Base-by-base conservation (phyloP, 2,329 filamentous ascomycete genomes). In the Beauveria sp. region DNA sequence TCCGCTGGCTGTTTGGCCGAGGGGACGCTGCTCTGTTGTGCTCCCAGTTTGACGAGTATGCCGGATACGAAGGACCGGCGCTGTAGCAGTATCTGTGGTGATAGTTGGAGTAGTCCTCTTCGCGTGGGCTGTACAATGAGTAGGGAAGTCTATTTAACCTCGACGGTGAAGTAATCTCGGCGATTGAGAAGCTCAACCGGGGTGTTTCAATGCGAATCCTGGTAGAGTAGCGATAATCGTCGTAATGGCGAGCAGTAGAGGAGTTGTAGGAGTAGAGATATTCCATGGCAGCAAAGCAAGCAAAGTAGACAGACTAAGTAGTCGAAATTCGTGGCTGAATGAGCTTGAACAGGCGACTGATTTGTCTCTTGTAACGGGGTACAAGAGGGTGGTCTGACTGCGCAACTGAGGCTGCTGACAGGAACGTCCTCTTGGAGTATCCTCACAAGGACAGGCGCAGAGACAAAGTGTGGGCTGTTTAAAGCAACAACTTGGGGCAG, bases 31-130 rank as follows among this genome's bases (percentile, higher is more conserved):
- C 61, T 64, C 30, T 43, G 54, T 22, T 64, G 54, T 46, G 63
- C 63, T 45, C 63, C 63, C 63, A 65, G 58, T 28, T 60, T 62
- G 58, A 26, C 49, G 58, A 60, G 30, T 43, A 40, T 26, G 42
- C 60, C 60, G 60, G 60, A 50, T 43, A 53, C n/a, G 45, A 53
- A 42, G 34, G 40, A 18, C 54, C 54, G 54, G 60, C 54, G 30
- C 49, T 43, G 54, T 58, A 49, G 54, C 20, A 58, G 30, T 58
- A 30, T 30, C 47, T 30, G 49, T 26, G 7, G 40, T 58, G 26
- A 49, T 34, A 22, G 49, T 43, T 22, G 54, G 28, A 47, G 49
- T 43, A 53, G 14, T 53, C 10, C 28, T 24, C 16, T 40, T 53
- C 54, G 38, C 28, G 47, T n/a, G 51, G n/a, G 16, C 8, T 43